Percentiles rank a stretch among this genome's conserved stretches.
Evolutionary conservation across 805 yeast genomes (phyloP).

Genomic region (Zygoascus tannicola): DNA sequence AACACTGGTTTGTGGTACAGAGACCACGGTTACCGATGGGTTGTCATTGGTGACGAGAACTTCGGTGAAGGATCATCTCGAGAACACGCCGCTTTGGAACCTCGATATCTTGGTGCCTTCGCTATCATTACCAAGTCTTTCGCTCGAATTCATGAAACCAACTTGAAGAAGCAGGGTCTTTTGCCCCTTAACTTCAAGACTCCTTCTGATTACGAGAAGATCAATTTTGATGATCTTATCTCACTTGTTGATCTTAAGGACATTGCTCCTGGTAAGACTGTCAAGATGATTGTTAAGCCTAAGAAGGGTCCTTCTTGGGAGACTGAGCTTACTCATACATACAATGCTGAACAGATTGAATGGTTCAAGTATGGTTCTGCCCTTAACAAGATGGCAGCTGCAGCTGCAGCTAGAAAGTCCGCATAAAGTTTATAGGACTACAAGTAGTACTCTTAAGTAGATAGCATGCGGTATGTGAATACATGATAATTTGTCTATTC

Average conservation of each 20-base stretch:
- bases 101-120: constrained; percentile 97
- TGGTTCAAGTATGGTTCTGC: constrained; percentile 99
- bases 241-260: constrained; percentile 76
- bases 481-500: background rate
- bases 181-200: constrained; percentile 90
- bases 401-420: constrained; percentile 7
- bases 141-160: constrained; percentile 98
- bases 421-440: too few species aligned
- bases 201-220: constrained; percentile 86
- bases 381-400: constrained; percentile 83
- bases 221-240: constrained; percentile 80
- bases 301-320: constrained; percentile 77
- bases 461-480: background rate
- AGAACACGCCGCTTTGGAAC: constrained; percentile 99
- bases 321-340: constrained; percentile 89
- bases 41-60: constrained; percentile 76
- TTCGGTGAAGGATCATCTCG: constrained; percentile 99
- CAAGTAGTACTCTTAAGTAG: background rate
- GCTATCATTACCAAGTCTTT: constrained; percentile 96
- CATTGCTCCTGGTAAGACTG: constrained; percentile 86
- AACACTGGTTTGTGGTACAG: constrained; percentile 60
- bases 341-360: constrained; percentile 91
- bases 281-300: constrained; percentile 64
- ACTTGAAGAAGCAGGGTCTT: constrained; percentile 98
- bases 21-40: constrained; percentile 16